Conservation (phyloP, 2,329 filamentous ascomycete species). For the Sporothrix brunneoviolacea region DNA sequence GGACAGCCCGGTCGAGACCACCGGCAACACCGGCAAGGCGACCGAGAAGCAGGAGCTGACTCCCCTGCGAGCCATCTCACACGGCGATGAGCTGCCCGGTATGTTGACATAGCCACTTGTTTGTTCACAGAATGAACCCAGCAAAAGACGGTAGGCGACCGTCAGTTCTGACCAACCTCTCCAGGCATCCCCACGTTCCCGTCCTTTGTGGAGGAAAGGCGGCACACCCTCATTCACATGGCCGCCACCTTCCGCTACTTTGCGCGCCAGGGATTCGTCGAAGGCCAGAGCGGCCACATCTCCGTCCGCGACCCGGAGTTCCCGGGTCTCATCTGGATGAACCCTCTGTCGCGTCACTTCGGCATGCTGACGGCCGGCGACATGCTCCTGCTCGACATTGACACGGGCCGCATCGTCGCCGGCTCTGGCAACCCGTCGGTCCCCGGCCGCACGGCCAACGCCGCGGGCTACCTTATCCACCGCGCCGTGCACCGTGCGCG, state of each 20-base stretch:
- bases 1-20: too few relatives aligned
- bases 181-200: constrained; percentile 38
- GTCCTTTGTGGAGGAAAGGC: constrained; percentile 41
- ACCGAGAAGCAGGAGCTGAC: constrained; percentile 17
- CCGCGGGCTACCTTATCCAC: constrained; percentile 65
- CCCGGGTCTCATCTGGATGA: constrained; percentile 54
- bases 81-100: constrained; percentile 24
- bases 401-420: constrained; percentile 53
- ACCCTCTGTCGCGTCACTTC: constrained; percentile 62
- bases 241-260: constrained; percentile 62
- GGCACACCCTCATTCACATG: constrained; percentile 60
- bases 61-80: constrained; percentile 24
- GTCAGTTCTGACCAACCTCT: neutral
- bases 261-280: constrained; percentile 55
- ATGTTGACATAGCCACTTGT: neutral
- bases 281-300: constrained; percentile 61
- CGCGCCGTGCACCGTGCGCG: constrained; percentile 60
- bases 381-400: constrained; percentile 57
- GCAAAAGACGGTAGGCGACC: neutral
- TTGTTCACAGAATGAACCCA: neutral
- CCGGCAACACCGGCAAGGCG: constrained; percentile 5
- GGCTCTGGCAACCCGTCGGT: constrained; percentile 45
- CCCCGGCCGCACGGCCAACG: constrained; percentile 45
- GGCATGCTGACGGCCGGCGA: constrained; percentile 59
- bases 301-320: constrained; percentile 59